Conservation (phyloP, 345 rosid genomes). For the Arabis alpina region DNA sequence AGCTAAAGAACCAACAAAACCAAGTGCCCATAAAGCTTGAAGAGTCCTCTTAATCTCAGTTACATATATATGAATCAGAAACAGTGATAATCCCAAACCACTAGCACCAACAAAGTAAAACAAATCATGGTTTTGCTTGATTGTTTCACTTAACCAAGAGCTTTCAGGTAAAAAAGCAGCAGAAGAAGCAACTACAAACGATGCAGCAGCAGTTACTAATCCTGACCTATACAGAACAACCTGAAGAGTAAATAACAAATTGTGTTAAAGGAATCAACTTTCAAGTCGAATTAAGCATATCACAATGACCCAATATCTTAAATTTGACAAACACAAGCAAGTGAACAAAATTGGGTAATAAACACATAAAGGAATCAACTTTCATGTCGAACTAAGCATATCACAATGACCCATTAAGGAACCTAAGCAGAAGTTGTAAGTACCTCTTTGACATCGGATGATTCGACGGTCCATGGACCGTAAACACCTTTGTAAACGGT, state of each 20-base stretch:
- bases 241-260: constrained; percentile 43
- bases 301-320: background rate
- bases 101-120: constrained; percentile 71
- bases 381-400: constrained; percentile 16
- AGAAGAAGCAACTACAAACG: constrained; percentile 82
- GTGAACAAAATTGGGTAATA: too few relatives aligned
- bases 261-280: constrained; percentile 6
- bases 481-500: constrained; percentile 73
- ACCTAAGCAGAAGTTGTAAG: background rate
- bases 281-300: constrained; percentile 12
- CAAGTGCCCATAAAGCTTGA: constrained; percentile 92
- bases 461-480: constrained; percentile 86
- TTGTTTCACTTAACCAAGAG: constrained; percentile 49
- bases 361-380: constrained; percentile 6
- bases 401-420: background rate
- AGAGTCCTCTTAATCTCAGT: constrained; percentile 92
- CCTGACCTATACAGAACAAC: constrained; percentile 86
- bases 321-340: too few relatives aligned
- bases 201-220: constrained; percentile 76
- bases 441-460: constrained; percentile 89
- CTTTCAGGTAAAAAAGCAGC: constrained; percentile 67
- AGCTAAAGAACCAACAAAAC: constrained; percentile 71
- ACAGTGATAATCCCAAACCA: constrained; percentile 76
- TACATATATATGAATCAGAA: constrained; percentile 87
- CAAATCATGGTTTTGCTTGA: constrained; percentile 69